Evolutionary conservation across 371 early-diverging fungal species (phyloP).

Genomic region (Mortierella sp.): DNA sequence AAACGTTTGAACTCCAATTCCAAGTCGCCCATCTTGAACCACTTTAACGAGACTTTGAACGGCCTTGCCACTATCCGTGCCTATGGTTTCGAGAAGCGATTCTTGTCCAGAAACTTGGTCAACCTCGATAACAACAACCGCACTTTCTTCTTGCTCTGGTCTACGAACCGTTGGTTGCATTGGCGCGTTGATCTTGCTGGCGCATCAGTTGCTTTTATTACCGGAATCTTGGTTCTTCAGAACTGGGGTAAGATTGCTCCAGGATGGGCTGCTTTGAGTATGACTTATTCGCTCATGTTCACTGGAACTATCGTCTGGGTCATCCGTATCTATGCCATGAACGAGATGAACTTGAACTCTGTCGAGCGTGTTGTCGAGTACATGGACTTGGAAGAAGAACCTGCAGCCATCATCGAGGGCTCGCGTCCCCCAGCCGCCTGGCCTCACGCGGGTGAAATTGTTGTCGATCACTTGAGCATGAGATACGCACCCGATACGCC

Average conservation of each 20-base stretch:
- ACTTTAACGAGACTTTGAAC: constrained; percentile 77
- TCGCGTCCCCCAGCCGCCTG: constrained; percentile 67
- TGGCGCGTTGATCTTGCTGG: constrained; percentile 82
- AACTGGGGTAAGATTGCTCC: constrained; percentile 62
- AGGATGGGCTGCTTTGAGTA: constrained; percentile 80
- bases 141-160: constrained; percentile 75
- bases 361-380: constrained; percentile 83
- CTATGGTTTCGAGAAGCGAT: constrained; percentile 62
- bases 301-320: constrained; percentile 82
- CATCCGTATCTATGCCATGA: constrained; percentile 81
- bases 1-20: constrained; percentile 85
- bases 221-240: constrained; percentile 60
- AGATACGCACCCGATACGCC: constrained; percentile 75
- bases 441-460: constrained; percentile 81
- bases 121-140: constrained; percentile 68
- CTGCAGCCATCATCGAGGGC: constrained; percentile 58
- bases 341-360: constrained; percentile 74
- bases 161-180: constrained; percentile 80
- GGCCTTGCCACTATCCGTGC: constrained; percentile 59
- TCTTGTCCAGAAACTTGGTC: constrained; percentile 57
- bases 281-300: constrained; percentile 78
- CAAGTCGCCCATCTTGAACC: constrained; percentile 82
- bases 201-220: constrained; percentile 76
- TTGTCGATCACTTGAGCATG: constrained; percentile 72
- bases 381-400: constrained; percentile 70